Evolutionary conservation across 202 grass and related monocot species (phyloP).

Genomic region (Zoysia matrella): DNA sequence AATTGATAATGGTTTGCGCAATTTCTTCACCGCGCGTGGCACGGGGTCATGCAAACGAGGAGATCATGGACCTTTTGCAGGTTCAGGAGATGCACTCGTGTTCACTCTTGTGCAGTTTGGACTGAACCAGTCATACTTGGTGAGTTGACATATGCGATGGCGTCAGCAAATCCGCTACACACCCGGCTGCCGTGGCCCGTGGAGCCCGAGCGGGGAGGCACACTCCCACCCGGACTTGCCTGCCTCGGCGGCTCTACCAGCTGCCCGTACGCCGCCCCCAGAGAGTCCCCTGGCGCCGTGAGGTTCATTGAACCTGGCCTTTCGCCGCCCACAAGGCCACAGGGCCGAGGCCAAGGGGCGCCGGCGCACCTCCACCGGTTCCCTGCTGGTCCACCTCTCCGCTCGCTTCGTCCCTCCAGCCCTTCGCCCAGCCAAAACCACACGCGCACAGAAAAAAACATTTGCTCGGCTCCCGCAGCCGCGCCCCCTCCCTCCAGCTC

Average conservation of each 20-base stretch:
- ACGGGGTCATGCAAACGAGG: too few relatives aligned
- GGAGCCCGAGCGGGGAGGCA: constrained; percentile 1
- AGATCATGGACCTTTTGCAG: too few relatives aligned
- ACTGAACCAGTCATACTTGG: too few relatives aligned
- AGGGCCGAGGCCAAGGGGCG: constrained; percentile 41
- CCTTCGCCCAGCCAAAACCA: constrained; percentile 53
- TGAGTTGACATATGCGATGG: constrained; percentile 32
- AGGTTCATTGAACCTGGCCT: constrained; percentile 85
- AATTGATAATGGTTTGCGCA: too few relatives aligned
- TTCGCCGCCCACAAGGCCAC: constrained; percentile 24
- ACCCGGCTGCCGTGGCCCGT: not conserved
- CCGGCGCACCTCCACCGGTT: not conserved
- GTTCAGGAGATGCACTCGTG: too few relatives aligned
- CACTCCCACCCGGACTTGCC: constrained; percentile 39
- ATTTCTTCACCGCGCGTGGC: too few relatives aligned
- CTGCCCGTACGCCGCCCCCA: not conserved
- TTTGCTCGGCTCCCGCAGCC: not conserved
- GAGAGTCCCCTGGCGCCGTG: not conserved
- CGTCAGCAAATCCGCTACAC: constrained; percentile 1
- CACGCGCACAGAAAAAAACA: not conserved
- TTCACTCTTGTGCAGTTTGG: too few relatives aligned
- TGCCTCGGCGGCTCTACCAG: constrained; percentile 23
- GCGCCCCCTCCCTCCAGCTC: not conserved
- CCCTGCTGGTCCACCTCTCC: not conserved
- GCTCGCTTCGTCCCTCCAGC: constrained; percentile 23